Base-by-base conservation (phyloP, 2,329 filamentous ascomycete species). In the Pseudonectria foliicola region DNA sequence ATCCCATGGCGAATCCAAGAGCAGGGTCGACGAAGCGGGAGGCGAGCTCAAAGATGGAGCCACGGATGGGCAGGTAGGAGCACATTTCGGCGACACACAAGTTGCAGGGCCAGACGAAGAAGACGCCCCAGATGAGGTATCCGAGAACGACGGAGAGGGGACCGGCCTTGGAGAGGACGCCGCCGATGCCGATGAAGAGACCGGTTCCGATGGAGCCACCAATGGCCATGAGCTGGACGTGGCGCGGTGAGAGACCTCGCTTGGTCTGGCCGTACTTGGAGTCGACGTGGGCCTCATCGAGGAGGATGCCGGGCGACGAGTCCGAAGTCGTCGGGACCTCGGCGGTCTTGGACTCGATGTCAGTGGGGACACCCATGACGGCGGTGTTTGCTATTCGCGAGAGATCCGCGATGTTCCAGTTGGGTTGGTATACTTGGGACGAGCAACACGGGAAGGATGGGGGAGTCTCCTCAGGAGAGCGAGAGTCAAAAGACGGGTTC, bases 11-110 rank as follows among this genome's bases (percentile, higher is more conserved):
- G 42, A 77, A 77, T 10, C 73, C 75, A 25, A 80, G 56, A 11
- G 70, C 70, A 3, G 71, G 69, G 46, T 79, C 74, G 21, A 74
- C 66, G 42, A 71, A 77, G 13, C 73, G 67, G 12, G 60, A 63
- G 36, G 68, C 70, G 32, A 74, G 67, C 42, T 75, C 70, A 27
- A 74, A 73, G 28, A 76, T 70, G 12, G 70, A 68, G 29, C 71
- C 66, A 24, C 70, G 63, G 33, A 76, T 59, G 4, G 73, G 74
- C 15, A 76, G 60, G 40, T 72, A 75, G 6, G 72, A 66, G 34
- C 66, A 68, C 69, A 78, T 75, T 55, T 78, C 75, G 34, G 70
- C 73, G 24, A 77, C 63, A 43, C 59, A 64, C 40, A 68, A 46
- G 55, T 66, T 62, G 31, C 56, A 51, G 10, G 63, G 65, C 64